Base-by-base conservation (phyloP, 2,329 filamentous ascomycete genomes). In the Fragosphaeria purpurea region DNA sequence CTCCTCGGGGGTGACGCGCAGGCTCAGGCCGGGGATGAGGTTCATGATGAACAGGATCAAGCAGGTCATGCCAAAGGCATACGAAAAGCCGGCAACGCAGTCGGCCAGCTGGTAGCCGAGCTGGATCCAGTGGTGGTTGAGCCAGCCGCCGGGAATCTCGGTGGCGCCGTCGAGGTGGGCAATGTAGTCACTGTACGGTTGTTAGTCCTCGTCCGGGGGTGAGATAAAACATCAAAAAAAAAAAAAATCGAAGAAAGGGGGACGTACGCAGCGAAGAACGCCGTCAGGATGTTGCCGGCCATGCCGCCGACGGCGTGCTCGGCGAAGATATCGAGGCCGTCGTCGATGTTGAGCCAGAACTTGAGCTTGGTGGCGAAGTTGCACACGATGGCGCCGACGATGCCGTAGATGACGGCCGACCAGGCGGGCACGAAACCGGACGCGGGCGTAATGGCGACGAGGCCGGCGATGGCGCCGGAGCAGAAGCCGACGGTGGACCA, bases 401-500 rank as follows among this genome's bases (percentile, higher is more conserved):
- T 71, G 56, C 88, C 88, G 60, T 85, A 93, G 50, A 91, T 70
- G 33, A 94, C 80, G 2, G 88, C 85, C 4, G 88, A 77, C 88
- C 88, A 95, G 1, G 85, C 78, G 8, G 88, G 87, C 11, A 95
- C 88, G 63, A 79, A 94, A 50, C 77, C 89, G 51, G 88, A 93
- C 35, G 85, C 89, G 6, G 89, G 89, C 7, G 89, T 95, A 57
- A 95, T 94, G 52, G 84, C 83, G 6, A 95, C 88, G 22, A 95
- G 75, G 22, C 89, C 89, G 37, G 88, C 85, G 60, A 95, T 85
- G 31, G 94, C 85, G 55, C 89, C 89, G 0, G 86, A 93, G 70
- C 89, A 95, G 75, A 95, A 95, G 3, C 89, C 89, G 32, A 95
- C 88, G 2, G 88, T 91, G 0, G 88, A 94, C 85, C 87, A 95